These are phyloP conservation scores for Cladosporium sp. DNA, from an alignment of 2,329 filamentous ascomycete species.

Conservation along the genomic window DNA sequence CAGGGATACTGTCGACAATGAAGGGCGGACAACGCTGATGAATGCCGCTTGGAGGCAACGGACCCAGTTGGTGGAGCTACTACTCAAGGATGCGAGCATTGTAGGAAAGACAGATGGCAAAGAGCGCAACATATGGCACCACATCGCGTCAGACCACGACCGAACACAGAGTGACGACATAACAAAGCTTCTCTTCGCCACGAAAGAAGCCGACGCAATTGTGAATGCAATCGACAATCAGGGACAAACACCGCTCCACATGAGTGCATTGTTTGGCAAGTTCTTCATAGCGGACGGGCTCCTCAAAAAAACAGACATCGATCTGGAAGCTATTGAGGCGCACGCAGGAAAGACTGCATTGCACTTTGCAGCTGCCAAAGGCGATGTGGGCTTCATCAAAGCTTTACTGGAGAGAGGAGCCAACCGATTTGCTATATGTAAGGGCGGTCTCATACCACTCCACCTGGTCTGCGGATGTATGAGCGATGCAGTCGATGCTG, in stretches of 20 bases:
- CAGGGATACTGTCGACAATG: slow-evolving; percentile 19
- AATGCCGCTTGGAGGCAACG: slow-evolving; percentile 46
- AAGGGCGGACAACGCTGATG: slow-evolving; percentile 20
- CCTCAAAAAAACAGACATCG: neutral
- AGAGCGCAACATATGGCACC: slow-evolving; percentile 37
- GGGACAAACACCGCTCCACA: neutral
- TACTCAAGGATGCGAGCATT: slow-evolving; percentile 32
- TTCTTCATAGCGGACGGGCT: neutral
- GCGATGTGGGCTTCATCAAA: neutral
- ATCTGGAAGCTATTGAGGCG: neutral
- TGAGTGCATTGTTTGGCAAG: neutral
- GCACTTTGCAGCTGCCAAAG: slow-evolving; percentile 3
- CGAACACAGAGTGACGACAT: neutral
- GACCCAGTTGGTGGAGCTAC: slow-evolving; percentile 38
- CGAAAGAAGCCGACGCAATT: neutral
- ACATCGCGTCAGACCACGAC: slow-evolving; percentile 43
- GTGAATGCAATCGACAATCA: neutral
- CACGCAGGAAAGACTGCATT: neutral
- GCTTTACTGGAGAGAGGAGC: neutral
- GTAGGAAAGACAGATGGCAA: slow-evolving; percentile 20
- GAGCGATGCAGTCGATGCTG: neutral
- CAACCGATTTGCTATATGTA: neutral
- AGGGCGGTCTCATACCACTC: neutral
- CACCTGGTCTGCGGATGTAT: neutral
- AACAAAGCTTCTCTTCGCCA: neutral